Conservation (phyloP, 495 filamentous ascomycete genomes). For the Sabuloglossum arenarium region DNA sequence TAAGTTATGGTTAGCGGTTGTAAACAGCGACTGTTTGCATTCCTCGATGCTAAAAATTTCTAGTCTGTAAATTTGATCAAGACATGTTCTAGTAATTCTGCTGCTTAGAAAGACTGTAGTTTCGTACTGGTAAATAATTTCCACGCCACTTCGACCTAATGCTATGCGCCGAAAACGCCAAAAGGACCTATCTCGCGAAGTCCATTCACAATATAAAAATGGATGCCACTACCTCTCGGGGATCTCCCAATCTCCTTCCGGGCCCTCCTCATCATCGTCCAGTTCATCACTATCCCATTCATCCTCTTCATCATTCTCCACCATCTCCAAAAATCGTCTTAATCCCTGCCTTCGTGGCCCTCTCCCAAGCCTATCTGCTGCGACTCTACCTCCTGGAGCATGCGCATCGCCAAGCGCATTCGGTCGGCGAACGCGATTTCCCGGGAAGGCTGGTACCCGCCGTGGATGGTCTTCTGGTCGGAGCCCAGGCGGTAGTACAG, state of each 20-base stretch:
- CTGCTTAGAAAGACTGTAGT: neutral
- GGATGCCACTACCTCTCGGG: neutral
- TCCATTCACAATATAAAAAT: neutral
- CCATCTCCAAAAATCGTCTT: conserved; percentile 29
- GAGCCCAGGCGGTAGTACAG: neutral
- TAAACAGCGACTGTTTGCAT: too few species aligned
- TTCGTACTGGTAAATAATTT: neutral
- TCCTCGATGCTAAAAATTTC: neutral
- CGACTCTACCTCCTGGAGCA: neutral
- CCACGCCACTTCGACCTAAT: neutral
- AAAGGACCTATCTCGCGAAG: neutral
- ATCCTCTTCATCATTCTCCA: conserved; percentile 35
- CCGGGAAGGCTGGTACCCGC: neutral
- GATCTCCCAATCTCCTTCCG: conserved; percentile 8
- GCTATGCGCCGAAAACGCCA: neutral
- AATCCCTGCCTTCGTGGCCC: conserved; percentile 23
- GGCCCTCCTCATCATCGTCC: conserved; percentile 19
- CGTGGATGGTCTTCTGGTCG: neutral
- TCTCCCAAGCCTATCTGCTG: neutral
- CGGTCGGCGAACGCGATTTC: neutral
- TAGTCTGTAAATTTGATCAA: neutral
- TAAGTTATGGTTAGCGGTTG: neutral
- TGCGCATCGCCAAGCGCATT: neutral
- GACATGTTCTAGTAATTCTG: neutral
- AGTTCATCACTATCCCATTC: conserved; percentile 45